Evolutionary conservation across 148 eudicot genomes (phyloP).

Genomic region (Chenopodium berlandieri): DNA sequence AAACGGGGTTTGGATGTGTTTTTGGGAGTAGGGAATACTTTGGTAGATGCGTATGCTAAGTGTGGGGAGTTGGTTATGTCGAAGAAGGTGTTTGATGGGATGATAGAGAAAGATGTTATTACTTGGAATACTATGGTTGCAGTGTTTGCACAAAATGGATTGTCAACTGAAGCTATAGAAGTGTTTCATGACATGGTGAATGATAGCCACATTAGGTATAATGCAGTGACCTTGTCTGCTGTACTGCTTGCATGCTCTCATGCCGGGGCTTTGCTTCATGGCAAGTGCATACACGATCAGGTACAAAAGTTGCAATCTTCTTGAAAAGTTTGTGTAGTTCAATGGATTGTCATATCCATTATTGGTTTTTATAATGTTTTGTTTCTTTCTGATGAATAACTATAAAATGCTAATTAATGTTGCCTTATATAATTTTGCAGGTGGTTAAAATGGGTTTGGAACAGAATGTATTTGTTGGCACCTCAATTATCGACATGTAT

Average conservation of each 20-base stretch:
- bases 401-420: background rate
- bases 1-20: slow-evolving; percentile 48
- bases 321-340: background rate
- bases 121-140: slow-evolving; percentile 74
- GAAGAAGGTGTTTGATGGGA: slow-evolving; percentile 55
- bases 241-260: slow-evolving; percentile 72
- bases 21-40: slow-evolving; percentile 51
- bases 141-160: slow-evolving; percentile 60
- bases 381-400: background rate
- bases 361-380: background rate
- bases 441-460: slow-evolving; percentile 60
- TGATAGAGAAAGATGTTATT: slow-evolving; percentile 51
- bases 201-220: slow-evolving; percentile 34
- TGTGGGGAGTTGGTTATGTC: slow-evolving; percentile 59
- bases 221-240: slow-evolving; percentile 64
- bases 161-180: slow-evolving; percentile 46
- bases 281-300: slow-evolving; percentile 67
- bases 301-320: slow-evolving; percentile 22
- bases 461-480: slow-evolving; percentile 57
- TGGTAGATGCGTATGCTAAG: slow-evolving; percentile 75
- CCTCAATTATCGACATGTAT: slow-evolving; percentile 73
- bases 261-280: slow-evolving; percentile 54
- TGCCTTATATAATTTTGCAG: slow-evolving; percentile 22
- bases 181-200: slow-evolving; percentile 50
- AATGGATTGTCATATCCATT: background rate